Percentiles rank a stretch among this genome's conserved stretches.
Conservation (phyloP, 352 stramenopile genomes). For the Globisporangium okanoganense region DNA sequence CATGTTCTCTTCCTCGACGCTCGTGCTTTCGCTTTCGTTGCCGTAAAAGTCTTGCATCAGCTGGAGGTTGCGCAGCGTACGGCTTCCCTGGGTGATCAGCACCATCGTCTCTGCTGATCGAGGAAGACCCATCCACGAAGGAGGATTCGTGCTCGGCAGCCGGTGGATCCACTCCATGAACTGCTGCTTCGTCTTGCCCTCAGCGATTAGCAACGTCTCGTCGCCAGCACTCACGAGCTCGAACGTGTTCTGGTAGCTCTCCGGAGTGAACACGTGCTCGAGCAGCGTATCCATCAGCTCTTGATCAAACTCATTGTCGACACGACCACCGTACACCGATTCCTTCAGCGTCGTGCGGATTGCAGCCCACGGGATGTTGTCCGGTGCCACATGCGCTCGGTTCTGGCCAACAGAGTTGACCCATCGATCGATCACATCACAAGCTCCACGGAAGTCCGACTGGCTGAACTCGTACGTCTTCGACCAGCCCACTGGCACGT, state of each 20-base stretch:
- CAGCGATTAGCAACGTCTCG: slow-evolving; percentile 67
- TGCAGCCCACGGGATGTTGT: slow-evolving; percentile 98
- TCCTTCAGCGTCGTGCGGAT: slow-evolving; percentile 96
- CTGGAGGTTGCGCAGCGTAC: slow-evolving; percentile 80
- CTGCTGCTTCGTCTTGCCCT: slow-evolving; percentile 89
- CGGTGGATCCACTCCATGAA: slow-evolving; percentile 89
- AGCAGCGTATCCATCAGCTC: slow-evolving; percentile 94
- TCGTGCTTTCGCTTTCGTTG: slow-evolving; percentile 38
- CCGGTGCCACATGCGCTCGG: slow-evolving; percentile 90
- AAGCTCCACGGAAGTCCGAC: slow-evolving; percentile 95
- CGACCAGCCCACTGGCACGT: slow-evolving; percentile 97
- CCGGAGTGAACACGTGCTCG: slow-evolving; percentile 90
- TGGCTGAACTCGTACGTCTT: slow-evolving; percentile 99
- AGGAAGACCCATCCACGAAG: slow-evolving; percentile 91
- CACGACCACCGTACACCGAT: slow-evolving; percentile 96
- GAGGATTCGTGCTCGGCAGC: slow-evolving; percentile 88
- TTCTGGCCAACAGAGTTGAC: slow-evolving; percentile 85
- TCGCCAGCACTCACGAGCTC: slow-evolving; percentile 46
- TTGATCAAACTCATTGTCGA: slow-evolving; percentile 97
- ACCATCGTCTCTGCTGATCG: slow-evolving; percentile 91
- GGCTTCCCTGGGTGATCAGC: slow-evolving; percentile 71
- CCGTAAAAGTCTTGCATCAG: slow-evolving; percentile 82
- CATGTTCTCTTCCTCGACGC: slow-evolving; percentile 60
- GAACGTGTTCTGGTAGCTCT: slow-evolving; percentile 92
- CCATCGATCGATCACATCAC: slow-evolving; percentile 98